Base-by-base conservation (phyloP, 208 protist genomes). In the Herpetomonas tarakana region DNA sequence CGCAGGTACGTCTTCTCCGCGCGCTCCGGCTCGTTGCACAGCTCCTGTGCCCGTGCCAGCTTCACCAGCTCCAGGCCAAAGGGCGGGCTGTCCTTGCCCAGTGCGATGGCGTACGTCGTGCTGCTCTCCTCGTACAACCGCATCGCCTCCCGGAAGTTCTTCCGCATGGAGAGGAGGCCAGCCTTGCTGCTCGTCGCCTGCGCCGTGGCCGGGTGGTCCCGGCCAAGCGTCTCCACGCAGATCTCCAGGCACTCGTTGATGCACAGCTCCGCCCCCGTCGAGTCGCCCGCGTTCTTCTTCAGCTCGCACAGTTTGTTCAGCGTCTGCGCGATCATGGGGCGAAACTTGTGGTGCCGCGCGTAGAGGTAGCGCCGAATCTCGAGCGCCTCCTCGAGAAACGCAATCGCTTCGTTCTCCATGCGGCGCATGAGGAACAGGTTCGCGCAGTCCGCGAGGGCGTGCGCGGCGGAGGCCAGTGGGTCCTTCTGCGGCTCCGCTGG, bases 271-370 rank as follows among this genome's bases (percentile, higher is more conserved):
- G 89, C 89, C 9, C 86, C 89, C 1, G 81, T 77, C 19, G 71
- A 65, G 61, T 95, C 89, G 61, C 88, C 76, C 22, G 91, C 77
- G 12, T 81, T 61, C 64, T 92, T 92, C 52, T 88, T 88, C 26
- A 95, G 68, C 62, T 95, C 89, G 58, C 78, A 88, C 16, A 95
- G 71, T 57, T 95, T 95, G 73, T 91, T 92, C 14, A 95, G 75
- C 28, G 89, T 95, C 66, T 95, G 89, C 39, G 89, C 89, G 69
- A 95, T 95, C 65, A 95, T 92, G 27, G 89, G 86, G 28, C 82
- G 74, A 67, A 80, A 95, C 72, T 91, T 92, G 45, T 80, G 61
- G 59, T 92, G 81, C 0, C 77, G 66, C 41, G 25, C 78, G 76
- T 95, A 95, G 19, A 95, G 65, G 65, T 79, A 93, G 12, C 89